Evolutionary conservation across 2,329 filamentous ascomycete genomes (phyloP).

Genomic region (Aspergillus bombycis): DNA sequence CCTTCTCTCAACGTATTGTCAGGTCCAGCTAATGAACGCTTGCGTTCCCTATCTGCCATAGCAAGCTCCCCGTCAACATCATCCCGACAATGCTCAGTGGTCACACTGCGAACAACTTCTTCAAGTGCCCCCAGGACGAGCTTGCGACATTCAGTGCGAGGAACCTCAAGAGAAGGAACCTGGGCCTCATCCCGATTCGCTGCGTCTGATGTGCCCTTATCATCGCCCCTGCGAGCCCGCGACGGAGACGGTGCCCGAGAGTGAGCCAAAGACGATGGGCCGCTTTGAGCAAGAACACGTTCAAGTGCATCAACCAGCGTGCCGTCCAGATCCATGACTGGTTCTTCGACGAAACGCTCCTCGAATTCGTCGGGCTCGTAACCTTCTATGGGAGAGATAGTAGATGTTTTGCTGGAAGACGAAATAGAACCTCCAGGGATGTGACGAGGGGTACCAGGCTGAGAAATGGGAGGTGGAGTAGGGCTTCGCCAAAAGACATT

Average conservation of each 20-base stretch:
- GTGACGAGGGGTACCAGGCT: conserved; percentile 30
- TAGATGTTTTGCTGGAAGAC: conserved; percentile 30
- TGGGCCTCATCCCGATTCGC: conserved; percentile 33
- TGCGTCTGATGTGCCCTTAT: conserved; percentile 27
- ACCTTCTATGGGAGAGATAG: conserved; percentile 20
- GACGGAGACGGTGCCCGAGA: conserved; percentile 46
- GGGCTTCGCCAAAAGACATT: conserved; percentile 21
- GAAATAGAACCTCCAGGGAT: conserved; percentile 25
- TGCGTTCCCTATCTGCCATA: conserved; percentile 37
- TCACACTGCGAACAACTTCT: conserved; percentile 59
- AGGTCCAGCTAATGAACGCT: conserved; percentile 34
- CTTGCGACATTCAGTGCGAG: conserved; percentile 56
- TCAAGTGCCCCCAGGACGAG: conserved; percentile 61
- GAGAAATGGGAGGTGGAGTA: conserved; percentile 25
- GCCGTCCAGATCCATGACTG: conserved; percentile 61
- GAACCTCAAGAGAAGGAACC: conserved; percentile 46
- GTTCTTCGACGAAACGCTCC: conserved; percentile 57
- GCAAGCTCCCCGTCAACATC: conserved; percentile 37
- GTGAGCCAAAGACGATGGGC: conserved; percentile 44
- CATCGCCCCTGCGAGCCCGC: conserved; percentile 38
- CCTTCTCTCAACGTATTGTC: conserved; percentile 61
- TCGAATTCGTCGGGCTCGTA: conserved; percentile 42
- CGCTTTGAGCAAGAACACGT: conserved; percentile 53
- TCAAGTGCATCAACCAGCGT: conserved; percentile 62
- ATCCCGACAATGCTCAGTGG: conserved; percentile 50